These are phyloP conservation scores for Fusarium sp. DNA, from an alignment of 2,329 filamentous ascomycete species.

Conservation along the genomic window DNA sequence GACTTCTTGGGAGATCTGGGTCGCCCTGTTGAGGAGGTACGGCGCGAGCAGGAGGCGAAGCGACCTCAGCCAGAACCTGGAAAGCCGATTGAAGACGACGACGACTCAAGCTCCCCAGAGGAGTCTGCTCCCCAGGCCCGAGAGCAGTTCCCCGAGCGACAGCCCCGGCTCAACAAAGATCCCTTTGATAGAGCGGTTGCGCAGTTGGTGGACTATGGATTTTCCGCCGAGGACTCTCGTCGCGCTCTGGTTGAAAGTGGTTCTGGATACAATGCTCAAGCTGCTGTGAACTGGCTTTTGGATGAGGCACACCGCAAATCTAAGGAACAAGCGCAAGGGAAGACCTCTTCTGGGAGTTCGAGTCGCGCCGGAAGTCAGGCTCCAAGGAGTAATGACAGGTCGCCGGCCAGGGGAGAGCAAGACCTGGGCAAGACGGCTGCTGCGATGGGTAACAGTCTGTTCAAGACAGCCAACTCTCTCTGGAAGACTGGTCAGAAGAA, in stretches of 20 bases:
- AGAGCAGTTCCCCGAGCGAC: conserved; percentile 36
- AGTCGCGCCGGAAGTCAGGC: conserved; percentile 32
- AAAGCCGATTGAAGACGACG: conserved; percentile 64
- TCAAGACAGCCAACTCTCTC: conserved; percentile 93
- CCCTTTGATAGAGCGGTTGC: conserved; percentile 81
- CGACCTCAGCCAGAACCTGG: conserved; percentile 61
- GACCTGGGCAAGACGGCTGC: conserved; percentile 86
- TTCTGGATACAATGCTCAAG: conserved; percentile 82
- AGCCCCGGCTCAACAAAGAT: conserved; percentile 46
- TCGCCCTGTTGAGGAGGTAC: conserved; percentile 72
- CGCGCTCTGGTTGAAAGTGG: conserved; percentile 84
- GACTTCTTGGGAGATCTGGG: conserved; percentile 74
- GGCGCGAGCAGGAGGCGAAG: conserved; percentile 55
- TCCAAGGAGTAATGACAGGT: conserved; percentile 60
- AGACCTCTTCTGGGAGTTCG: conserved; percentile 56
- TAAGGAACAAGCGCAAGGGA: conserved; percentile 74
- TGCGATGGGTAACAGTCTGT: conserved; percentile 82
- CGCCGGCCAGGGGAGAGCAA: conserved; percentile 67
- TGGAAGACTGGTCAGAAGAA: conserved; percentile 97
- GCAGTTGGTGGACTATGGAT: conserved; percentile 95
- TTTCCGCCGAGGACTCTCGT: conserved; percentile 84
- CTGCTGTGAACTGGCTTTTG: conserved; percentile 87
- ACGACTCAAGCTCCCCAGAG: conserved; percentile 58
- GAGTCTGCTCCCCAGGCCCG: conserved; percentile 46
- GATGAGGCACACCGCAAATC: conserved; percentile 91